Conservation (phyloP, 1,139 yeast species). For the Candida mesenterica region DNA sequence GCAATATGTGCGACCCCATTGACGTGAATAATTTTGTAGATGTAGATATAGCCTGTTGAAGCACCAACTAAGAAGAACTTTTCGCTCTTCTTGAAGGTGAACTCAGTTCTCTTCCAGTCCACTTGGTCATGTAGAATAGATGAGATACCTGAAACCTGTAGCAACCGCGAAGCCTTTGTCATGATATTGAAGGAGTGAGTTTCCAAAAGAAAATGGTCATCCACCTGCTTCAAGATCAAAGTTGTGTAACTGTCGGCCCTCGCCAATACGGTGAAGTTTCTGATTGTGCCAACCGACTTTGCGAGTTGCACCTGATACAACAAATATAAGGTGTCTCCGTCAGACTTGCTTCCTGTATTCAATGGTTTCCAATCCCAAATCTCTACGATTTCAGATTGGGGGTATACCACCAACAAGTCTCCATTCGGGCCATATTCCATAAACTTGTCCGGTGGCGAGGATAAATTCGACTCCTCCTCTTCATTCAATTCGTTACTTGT, state of each 20-base stretch:
- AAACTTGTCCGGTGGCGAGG: constrained; percentile 2
- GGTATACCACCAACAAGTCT: constrained; percentile 41
- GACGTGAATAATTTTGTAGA: constrained; percentile 2
- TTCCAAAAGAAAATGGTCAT: constrained; percentile 2
- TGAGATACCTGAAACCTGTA: neutral
- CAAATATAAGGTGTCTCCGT: constrained; percentile 37
- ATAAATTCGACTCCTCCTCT: neutral
- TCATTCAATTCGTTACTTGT: neutral
- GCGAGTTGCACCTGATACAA: constrained; percentile 8
- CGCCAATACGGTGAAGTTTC: neutral
- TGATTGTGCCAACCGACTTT: neutral
- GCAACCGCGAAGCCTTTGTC: neutral
- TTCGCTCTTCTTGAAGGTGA: constrained; percentile 6
- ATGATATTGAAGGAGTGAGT: constrained; percentile 1
- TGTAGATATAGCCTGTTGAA: constrained; percentile 6
- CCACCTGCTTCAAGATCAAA: constrained; percentile 3
- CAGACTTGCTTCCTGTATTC: constrained; percentile 14
- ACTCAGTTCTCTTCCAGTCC: constrained; percentile 1
- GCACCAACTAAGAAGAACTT: constrained; percentile 8
- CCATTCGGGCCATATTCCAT: constrained; percentile 45
- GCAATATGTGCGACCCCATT: neutral
- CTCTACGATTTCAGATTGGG: constrained; percentile 30
- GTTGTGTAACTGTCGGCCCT: neutral
- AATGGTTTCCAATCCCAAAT: constrained; percentile 53
- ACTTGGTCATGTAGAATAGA: neutral